phyloP scores from a whole-genome alignment of 768 basidiomycete species.

The Cystofilobasidium ferigula region DNA sequence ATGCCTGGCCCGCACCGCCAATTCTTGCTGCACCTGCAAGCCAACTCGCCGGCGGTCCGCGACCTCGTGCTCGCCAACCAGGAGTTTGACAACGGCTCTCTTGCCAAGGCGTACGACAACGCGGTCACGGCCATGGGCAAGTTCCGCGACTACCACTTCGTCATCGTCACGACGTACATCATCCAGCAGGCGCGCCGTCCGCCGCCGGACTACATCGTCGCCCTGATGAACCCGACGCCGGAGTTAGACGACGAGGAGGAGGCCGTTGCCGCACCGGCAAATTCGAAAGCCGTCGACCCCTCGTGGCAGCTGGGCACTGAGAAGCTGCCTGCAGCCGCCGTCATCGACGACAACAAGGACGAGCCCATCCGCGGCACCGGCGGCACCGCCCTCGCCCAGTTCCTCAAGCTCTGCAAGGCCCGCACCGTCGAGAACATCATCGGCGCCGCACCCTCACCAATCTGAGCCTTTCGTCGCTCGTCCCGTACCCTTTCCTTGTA shows the following conservation, averaged over 20 bases:
- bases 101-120: constrained; percentile 54
- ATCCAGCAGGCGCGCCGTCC: constrained; percentile 61
- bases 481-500: background rate
- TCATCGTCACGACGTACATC: constrained; percentile 75
- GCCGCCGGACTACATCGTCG: constrained; percentile 30
- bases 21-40: constrained; percentile 55
- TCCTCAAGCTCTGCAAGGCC: constrained; percentile 82
- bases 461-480: background rate
- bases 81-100: constrained; percentile 21
- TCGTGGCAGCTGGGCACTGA: constrained; percentile 21
- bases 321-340: constrained; percentile 10
- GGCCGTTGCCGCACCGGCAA: background rate
- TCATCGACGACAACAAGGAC: constrained; percentile 40
- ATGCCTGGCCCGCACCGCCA: constrained; percentile 83
- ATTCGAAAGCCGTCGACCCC: constrained; percentile 3
- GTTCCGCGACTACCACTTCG: constrained; percentile 78
- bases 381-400: constrained; percentile 66
- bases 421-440: constrained; percentile 52
- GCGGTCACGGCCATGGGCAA: constrained; percentile 68
- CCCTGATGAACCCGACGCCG: background rate
- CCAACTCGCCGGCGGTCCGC: constrained; percentile 60
- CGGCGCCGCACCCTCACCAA: background rate
- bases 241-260: background rate
- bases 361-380: constrained; percentile 68
- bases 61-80: constrained; percentile 43